phyloP scores from a whole-genome alignment of 2,329 filamentous ascomycete genomes.

The Rhexocercosporidium sp. region DNA sequence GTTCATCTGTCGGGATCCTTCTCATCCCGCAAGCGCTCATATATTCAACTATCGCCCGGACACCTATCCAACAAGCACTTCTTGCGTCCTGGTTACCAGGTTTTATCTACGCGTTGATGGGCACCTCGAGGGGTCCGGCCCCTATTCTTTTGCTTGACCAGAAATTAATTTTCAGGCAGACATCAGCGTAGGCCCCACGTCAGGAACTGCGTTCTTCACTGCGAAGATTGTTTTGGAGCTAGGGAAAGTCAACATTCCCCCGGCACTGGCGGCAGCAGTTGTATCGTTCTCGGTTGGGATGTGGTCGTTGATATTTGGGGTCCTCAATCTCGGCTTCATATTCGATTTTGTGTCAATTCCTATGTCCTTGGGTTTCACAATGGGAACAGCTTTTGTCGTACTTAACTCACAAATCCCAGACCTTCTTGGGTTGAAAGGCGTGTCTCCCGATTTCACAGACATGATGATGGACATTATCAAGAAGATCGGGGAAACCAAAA shows the following conservation, averaged over 20 bases:
- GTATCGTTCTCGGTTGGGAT: constrained; percentile 69
- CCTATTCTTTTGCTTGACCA: background rate
- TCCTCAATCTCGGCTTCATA: constrained; percentile 68
- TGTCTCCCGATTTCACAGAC: constrained; percentile 56
- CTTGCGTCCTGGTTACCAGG: constrained; percentile 65
- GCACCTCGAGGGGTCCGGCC: constrained; percentile 60
- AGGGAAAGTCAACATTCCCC: constrained; percentile 52
- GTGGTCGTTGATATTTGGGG: constrained; percentile 62
- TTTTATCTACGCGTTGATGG: constrained; percentile 62
- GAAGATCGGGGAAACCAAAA: constrained; percentile 60
- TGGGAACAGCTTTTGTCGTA: constrained; percentile 68
- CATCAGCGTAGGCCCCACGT: constrained; percentile 60
- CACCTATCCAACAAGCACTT: constrained; percentile 64
- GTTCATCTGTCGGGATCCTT: constrained; percentile 63
- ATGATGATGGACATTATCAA: constrained; percentile 64
- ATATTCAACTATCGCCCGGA: constrained; percentile 65
- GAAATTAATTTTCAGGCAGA: constrained; percentile 52
- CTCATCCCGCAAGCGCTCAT: constrained; percentile 65
- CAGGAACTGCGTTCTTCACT: constrained; percentile 67
- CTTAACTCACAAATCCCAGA: constrained; percentile 64
- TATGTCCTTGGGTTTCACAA: constrained; percentile 68
- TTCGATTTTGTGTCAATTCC: constrained; percentile 70
- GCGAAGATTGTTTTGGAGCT: constrained; percentile 62
- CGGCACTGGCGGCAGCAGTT: constrained; percentile 62
- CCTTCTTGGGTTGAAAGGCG: constrained; percentile 44